Conservation (phyloP, 495 filamentous ascomycete species). For the Podospora tetraspora region DNA sequence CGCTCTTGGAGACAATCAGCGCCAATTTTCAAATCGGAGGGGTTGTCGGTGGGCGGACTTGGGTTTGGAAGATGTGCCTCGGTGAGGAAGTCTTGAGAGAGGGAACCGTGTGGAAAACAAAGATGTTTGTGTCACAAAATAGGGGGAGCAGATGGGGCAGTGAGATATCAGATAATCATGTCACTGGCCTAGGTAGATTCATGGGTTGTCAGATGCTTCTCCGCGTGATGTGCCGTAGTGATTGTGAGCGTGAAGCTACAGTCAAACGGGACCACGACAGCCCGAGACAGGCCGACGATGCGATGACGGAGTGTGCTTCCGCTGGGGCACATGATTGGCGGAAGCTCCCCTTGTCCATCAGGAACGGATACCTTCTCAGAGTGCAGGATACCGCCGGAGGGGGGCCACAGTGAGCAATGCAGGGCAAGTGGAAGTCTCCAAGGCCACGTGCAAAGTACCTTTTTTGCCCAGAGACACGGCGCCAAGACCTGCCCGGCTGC, state of each 20-base stretch:
- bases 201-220: neutral
- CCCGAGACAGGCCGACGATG: neutral
- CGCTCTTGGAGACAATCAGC: conserved; percentile 7
- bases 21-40: conserved; percentile 15
- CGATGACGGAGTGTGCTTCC: conserved; percentile 11
- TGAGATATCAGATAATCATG: neutral
- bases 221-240: neutral
- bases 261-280: neutral
- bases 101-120: neutral
- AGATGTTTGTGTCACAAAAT: neutral
- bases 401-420: neutral
- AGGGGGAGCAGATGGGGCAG: neutral
- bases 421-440: neutral
- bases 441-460: neutral
- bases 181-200: neutral
- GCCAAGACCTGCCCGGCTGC: neutral
- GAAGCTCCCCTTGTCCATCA: conserved; percentile 8
- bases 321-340: conserved; percentile 12
- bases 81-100: neutral
- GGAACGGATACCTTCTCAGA: neutral
- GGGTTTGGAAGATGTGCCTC: neutral
- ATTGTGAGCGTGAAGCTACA: neutral
- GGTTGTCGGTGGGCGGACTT: neutral
- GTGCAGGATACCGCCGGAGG: neutral
- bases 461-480: neutral